Percentiles rank a stretch among this genome's conserved stretches.
phyloP scores from a whole-genome alignment of 768 basidiomycete genomes.

The Pleurotus platypus region DNA sequence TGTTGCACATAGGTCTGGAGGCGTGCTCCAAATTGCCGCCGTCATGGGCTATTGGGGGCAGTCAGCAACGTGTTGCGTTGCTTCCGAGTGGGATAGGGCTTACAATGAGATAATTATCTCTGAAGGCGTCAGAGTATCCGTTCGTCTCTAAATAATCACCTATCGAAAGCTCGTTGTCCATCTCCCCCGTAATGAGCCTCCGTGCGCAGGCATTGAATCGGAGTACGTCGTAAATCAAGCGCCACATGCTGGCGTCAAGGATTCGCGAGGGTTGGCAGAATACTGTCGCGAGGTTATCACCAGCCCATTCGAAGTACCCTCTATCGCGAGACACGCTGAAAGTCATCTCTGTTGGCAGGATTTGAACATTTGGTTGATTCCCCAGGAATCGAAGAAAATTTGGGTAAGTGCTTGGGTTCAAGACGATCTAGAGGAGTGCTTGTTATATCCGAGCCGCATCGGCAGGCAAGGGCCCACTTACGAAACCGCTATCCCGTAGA shows the following conservation, averaged over 20 bases:
- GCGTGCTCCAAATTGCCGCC: constrained; percentile 77
- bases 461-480: constrained; percentile 22
- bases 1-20: constrained; percentile 62
- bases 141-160: constrained; percentile 61
- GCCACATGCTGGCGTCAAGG: constrained; percentile 64
- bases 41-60: constrained; percentile 60
- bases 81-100: constrained; percentile 16
- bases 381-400: constrained; percentile 73
- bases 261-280: constrained; percentile 67
- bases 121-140: constrained; percentile 64
- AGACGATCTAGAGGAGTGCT: constrained; percentile 51
- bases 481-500: constrained; percentile 46
- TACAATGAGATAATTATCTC: constrained; percentile 74
- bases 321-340: constrained; percentile 72
- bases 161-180: constrained; percentile 28
- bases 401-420: constrained; percentile 74
- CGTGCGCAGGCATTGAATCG: constrained; percentile 71
- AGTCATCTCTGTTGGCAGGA: constrained; percentile 69
- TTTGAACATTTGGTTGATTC: constrained; percentile 40
- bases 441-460: not conserved
- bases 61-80: too few species aligned
- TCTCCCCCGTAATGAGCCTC: constrained; percentile 33
- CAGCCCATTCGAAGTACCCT: constrained; percentile 77
- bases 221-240: constrained; percentile 66
- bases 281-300: constrained; percentile 53